Base-by-base conservation (phyloP, 352 stramenopile species). In the Albugo candida region DNA sequence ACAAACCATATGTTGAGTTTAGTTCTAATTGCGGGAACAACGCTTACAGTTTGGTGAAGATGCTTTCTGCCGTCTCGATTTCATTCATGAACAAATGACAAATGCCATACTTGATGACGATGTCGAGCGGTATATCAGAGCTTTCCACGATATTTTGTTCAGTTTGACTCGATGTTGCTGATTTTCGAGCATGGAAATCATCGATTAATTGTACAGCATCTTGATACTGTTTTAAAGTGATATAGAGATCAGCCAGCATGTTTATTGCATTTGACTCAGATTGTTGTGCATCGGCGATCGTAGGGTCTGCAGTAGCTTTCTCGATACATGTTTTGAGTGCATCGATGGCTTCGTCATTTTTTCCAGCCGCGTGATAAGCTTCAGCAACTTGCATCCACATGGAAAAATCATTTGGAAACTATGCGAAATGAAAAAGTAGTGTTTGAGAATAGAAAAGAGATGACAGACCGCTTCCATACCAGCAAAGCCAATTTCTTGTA, bases 381-480 rank as follows among this genome's bases (percentile, higher is more conserved):
- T 91, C 78, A 0, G 78, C 78, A 46, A 86, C 81, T 51, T 88
- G 75, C 51, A 92, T 86, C 75, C 75, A 88, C 24, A 92, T 56
- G 11, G 78, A 85, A 0, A 88, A 52, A 24, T 92, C 78, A 3
- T 80, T 65, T 2, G 78, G 78, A 4, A 77, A 65, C 14, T 83
- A 36, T 14, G 63, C 63, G 0, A 31, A 8, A 31, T 31, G 3
- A 31, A 10, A 5, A 11, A 5, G 5, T 49, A 21, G 18, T n/a
- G 11, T 36, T 16, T 14, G 44, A 38, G 43, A 49, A 39, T 34
- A 19, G 41, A 19, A 12, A 51, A 46, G 17, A 5, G 20, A 46
- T 43, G 8, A 5, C 24, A 12, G 16, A 35, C 21, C 6, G 13
- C 11, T 19, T 46, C 2, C 48, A 53, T 39, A 16, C 41, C 21